These are phyloP conservation scores for Tricholoma flavovirens DNA, from an alignment of 768 basidiomycete genomes.

Conservation along the genomic window DNA sequence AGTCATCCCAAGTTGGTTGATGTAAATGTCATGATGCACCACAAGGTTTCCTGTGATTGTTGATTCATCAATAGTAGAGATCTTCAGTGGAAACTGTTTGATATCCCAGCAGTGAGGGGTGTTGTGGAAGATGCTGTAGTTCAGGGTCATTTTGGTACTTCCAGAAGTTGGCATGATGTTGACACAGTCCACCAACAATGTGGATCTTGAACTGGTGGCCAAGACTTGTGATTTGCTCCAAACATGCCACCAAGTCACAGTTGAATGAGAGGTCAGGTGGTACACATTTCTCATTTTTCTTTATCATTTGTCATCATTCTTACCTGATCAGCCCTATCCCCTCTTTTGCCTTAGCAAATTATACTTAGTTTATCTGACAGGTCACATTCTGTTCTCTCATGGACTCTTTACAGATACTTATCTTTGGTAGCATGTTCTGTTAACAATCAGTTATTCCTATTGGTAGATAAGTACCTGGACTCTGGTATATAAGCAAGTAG, in stretches of 20 bases:
- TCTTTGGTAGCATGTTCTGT: too few species aligned
- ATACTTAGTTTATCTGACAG: too few species aligned
- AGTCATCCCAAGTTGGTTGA: neutral
- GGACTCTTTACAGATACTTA: too few species aligned
- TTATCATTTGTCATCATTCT: too few species aligned
- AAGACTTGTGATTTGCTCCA: neutral
- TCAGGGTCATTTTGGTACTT: neutral
- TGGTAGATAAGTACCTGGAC: too few species aligned
- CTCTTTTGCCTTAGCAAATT: too few species aligned
- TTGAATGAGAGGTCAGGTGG: neutral
- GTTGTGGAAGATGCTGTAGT: neutral
- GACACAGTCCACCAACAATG: neutral
- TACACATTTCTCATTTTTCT: too few species aligned
- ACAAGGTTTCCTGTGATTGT: neutral
- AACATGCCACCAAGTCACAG: neutral
- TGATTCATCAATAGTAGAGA: neutral
- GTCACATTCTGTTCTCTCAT: too few species aligned
- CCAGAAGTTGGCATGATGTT: neutral
- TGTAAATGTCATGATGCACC: neutral
- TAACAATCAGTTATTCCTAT: too few species aligned
- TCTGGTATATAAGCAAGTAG: too few species aligned
- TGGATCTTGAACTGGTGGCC: neutral
- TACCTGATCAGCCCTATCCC: too few species aligned
- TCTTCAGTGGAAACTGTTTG: neutral
- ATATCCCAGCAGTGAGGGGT: neutral